Conservation (phyloP, 345 rosid genomes). For the Eucalyptus tenuipes region DNA sequence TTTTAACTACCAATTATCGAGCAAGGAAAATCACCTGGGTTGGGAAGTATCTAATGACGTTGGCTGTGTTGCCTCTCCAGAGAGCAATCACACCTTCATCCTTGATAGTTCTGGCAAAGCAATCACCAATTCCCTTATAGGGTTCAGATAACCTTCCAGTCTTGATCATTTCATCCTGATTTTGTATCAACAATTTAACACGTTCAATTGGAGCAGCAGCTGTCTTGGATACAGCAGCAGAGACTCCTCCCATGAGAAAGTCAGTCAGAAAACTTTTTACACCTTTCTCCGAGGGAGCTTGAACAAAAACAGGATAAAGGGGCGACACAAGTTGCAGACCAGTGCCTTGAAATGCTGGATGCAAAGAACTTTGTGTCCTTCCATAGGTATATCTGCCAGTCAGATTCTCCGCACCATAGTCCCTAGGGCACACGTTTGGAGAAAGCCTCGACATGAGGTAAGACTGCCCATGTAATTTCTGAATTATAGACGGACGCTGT, state of each 20-base stretch:
- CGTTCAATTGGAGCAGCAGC: constrained; percentile 41
- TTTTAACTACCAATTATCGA: background rate
- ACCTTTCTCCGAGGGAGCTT: constrained; percentile 40
- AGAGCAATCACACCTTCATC: constrained; percentile 40
- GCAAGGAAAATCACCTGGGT: constrained; percentile 24
- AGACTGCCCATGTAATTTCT: constrained; percentile 43
- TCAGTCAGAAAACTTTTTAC: constrained; percentile 13
- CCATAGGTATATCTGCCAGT: constrained; percentile 14
- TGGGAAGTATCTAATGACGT: constrained; percentile 47
- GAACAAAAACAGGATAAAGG: constrained; percentile 22
- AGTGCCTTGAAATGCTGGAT: constrained; percentile 5
- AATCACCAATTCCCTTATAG: constrained; percentile 38
- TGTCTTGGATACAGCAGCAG: constrained; percentile 48
- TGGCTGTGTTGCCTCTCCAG: constrained; percentile 56
- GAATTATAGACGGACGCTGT: constrained; percentile 36
- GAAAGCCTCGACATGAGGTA: constrained; percentile 23
- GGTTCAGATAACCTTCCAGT: constrained; percentile 40
- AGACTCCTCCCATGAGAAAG: constrained; percentile 54
- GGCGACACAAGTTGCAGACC: constrained; percentile 9
- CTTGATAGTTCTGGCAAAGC: constrained; percentile 42
- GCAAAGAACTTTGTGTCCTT: constrained; percentile 21
- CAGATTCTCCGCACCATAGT: background rate
- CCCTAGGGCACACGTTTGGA: constrained; percentile 6
- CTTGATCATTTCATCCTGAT: constrained; percentile 52
- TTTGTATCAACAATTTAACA: constrained; percentile 37